Evolutionary conservation across 495 filamentous ascomycete genomes (phyloP).

Genomic region (Hypoxylon cercidicola): DNA sequence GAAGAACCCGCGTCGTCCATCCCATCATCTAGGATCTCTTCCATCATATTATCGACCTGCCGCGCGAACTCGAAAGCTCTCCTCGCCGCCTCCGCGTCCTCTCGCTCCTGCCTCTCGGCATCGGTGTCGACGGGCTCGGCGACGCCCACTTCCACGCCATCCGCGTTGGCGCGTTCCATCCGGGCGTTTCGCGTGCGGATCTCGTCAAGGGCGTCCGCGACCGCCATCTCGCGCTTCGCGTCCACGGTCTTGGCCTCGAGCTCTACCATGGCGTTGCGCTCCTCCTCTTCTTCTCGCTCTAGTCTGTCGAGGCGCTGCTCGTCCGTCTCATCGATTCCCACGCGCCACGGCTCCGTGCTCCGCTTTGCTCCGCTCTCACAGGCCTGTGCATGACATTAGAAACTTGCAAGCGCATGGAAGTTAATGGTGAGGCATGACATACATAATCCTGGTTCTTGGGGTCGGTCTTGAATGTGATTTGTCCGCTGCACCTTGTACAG

Average conservation of each 20-base stretch:
- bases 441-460: conserved; percentile 94
- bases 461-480: conserved; percentile 96
- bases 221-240: conserved; percentile 95
- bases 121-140: conserved; percentile 64
- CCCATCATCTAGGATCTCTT: conserved; percentile 59
- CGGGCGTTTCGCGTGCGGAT: conserved; percentile 91
- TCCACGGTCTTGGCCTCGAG: conserved; percentile 89
- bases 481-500: conserved; percentile 87
- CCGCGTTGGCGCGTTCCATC: conserved; percentile 76
- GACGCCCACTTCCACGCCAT: conserved; percentile 61
- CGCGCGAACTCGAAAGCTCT: conserved; percentile 75
- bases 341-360: conserved; percentile 91
- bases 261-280: conserved; percentile 88
- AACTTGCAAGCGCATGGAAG: not conserved
- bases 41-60: conserved; percentile 55
- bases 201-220: conserved; percentile 96
- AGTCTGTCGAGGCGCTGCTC: conserved; percentile 87
- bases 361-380: conserved; percentile 86
- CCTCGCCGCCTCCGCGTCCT: conserved; percentile 86
- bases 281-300: conserved; percentile 77
- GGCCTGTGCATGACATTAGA: conserved; percentile 25
- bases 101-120: conserved; percentile 72
- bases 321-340: conserved; percentile 77
- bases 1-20: conserved; percentile 44
- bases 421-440: not conserved